Base-by-base conservation (phyloP, 169 alveolate species). In the Cyclospora cayetanensis region DNA sequence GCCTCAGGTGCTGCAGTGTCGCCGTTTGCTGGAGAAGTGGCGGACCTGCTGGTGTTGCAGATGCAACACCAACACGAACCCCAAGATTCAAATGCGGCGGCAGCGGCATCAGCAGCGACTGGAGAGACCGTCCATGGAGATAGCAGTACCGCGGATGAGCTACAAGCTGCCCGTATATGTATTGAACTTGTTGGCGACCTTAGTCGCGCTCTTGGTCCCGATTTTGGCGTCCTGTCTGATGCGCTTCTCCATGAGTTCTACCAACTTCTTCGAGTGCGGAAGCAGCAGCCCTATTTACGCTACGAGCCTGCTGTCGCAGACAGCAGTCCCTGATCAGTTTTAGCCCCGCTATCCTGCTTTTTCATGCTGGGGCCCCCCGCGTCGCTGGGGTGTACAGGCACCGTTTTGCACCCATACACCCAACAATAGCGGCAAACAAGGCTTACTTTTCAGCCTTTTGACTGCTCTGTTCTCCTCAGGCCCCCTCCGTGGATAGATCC, bases 131-230 rank as follows among this genome's bases (percentile, higher is more conserved):
- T 41, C 39, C 43, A 85, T 12, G 34, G 66, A 34, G 93, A 82
- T 27, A 89, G 68, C 68, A 89, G 70, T 82, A 89, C 89, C 22
- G 53, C 93, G 27, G 93, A 89, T 42, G 93, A 89, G 88, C 68
- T 89, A 63, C 93, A 90, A 93, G 88, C 90, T 43, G 90, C 84
- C 53, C 90, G 95, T 66, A 96, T 96, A 35, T 95, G 97, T 84
- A 92, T 95, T 39, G 98, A 96, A 83, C 93, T 96, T 94, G 94
- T 96, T 42, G 95, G 97, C 43, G 98, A 96, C 90, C 89, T 96
- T 70, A 93, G 97, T 74, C 94, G 97, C 4, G 96, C 96, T 7
- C 76, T 96, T 91, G 97, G 96, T 22, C 50, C 92, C 66, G 93
- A 93, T 50, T 92, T 94, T 39, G 93, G 80, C 60, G 91, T 95